Evolutionary conservation across 208 protist genomes (phyloP).

Genomic region (Acanthamoeba triangularis): DNA sequence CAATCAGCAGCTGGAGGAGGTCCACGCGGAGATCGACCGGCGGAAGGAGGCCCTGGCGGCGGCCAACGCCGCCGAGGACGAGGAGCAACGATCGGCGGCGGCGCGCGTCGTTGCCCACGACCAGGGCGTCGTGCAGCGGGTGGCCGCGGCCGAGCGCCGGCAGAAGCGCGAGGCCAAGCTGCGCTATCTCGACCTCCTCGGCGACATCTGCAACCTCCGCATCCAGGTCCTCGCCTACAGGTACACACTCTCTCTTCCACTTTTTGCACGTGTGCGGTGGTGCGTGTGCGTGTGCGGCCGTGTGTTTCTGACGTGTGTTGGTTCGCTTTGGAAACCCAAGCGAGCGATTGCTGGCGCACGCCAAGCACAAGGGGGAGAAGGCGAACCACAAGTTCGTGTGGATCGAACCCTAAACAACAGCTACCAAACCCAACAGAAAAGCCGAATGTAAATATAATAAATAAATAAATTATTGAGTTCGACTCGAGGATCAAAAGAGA

Average conservation of each 20-base stretch:
- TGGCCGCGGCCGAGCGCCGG: neutral
- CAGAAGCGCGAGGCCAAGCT: neutral
- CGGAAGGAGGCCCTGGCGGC: neutral
- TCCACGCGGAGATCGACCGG: neutral
- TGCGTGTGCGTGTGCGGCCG: neutral
- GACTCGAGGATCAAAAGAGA: neutral
- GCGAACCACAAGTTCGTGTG: conserved; percentile 14
- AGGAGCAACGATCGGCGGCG: neutral
- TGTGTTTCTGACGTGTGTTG: neutral
- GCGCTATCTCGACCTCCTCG: conserved; percentile 31
- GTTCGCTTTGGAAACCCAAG: neutral
- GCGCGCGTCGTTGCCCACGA: neutral
- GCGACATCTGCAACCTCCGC: conserved; percentile 2
- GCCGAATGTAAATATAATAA: neutral
- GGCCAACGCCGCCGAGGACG: neutral
- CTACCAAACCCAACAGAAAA: neutral
- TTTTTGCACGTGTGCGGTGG: neutral
- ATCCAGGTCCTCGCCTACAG: neutral
- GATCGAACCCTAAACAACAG: neutral
- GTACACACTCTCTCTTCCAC: neutral
- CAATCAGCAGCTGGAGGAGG: conserved; percentile 18
- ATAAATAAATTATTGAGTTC: neutral
- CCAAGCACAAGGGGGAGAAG: neutral
- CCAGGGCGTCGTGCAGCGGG: neutral
- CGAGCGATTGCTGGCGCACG: conserved; percentile 7